Base-by-base conservation (phyloP, 108 stramenopile species). In the Stephanodiscus triporus region DNA sequence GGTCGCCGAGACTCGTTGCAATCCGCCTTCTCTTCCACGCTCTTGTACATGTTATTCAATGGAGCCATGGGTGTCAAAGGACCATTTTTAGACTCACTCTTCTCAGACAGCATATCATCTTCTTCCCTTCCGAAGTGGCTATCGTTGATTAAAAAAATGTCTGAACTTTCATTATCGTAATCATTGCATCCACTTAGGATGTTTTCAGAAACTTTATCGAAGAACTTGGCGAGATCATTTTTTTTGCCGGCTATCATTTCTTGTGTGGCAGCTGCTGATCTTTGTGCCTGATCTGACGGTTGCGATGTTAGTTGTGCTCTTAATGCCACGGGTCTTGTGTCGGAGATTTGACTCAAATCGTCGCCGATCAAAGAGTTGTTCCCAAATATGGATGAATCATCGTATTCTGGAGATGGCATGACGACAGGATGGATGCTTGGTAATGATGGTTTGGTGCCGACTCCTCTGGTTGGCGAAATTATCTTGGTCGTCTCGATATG, bases 151-250 rank as follows among this genome's bases (percentile, higher is more conserved):
- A 23, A 61, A 10, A 61, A 61, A 8, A 61, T 37, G 20, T 61
- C 60, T 19, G 60, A 61, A 23, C 37, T 61, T 6, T 61, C 37
- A 40, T 2, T 40, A 23, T 61, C 40, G 60, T 61, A 42, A 36
- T 61, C n/a, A n/a, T 61, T 22, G n/a, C 60, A 61, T 42, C 60
- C 60, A 61, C 30, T 36, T 61, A 61, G 40, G 16, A 61, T 61
- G 60, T 61, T 37, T 16, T 61, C 40, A 9, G 60, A 40, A 23
- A 61, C 37, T 40, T 61, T 6, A 38, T 36, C 36, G 40, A 61
- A 36, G 30, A 40, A 61, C 9, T 61, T 61, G n/a, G 60, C 36
- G 10, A 61, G 60, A 43, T 61, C 60, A 17, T 61, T 61, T n/a
- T 36, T 61, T 4, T 38, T 61, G 60, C 17, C 13, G 36, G 60